Evolutionary conservation across 176 grass and related monocot genomes (phyloP).

Genomic region (Zoysia pacifica): DNA sequence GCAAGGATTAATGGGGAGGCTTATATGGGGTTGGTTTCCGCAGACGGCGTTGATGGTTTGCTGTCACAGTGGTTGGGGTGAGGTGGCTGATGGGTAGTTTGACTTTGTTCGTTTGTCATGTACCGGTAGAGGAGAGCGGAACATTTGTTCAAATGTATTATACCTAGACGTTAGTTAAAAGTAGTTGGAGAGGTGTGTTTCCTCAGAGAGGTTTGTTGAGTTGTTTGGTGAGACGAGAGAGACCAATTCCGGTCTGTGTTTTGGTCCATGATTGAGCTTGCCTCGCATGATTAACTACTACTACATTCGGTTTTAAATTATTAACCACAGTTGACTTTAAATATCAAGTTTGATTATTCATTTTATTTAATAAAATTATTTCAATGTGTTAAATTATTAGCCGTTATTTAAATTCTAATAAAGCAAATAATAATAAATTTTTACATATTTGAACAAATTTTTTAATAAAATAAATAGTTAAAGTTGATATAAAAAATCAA

Average conservation of each 20-base stretch:
- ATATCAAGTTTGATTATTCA: too few species aligned
- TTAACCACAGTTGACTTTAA: too few species aligned
- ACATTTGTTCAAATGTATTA: conserved; percentile 21
- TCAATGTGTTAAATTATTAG: too few species aligned
- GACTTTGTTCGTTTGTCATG: conserved; percentile 65
- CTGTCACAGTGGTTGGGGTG: conserved; percentile 77
- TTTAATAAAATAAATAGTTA: too few species aligned
- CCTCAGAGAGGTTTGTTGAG: conserved; percentile 35
- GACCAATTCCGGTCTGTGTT: conserved; percentile 6
- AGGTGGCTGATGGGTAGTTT: conserved; percentile 44
- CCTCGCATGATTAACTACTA: conserved; percentile 39
- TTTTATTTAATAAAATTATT: too few species aligned
- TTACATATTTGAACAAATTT: too few species aligned
- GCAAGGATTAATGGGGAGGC: neutral
- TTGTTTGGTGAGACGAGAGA: conserved; percentile 40
- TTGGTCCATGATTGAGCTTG: conserved; percentile 39
- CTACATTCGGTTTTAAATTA: too few species aligned
- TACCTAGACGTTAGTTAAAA: conserved; percentile 49
- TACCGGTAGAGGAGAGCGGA: neutral
- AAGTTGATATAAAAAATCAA: too few species aligned
- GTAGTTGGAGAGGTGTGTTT: conserved; percentile 38
- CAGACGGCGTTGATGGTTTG: conserved; percentile 47
- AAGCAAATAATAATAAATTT: too few species aligned
- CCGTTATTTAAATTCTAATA: too few species aligned
- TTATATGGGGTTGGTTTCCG: conserved; percentile 47